Evolutionary conservation across 2,329 filamentous ascomycete genomes (phyloP), one percentile per base, ranked within the genome.

Genomic region (Venturia effusa): DNA sequence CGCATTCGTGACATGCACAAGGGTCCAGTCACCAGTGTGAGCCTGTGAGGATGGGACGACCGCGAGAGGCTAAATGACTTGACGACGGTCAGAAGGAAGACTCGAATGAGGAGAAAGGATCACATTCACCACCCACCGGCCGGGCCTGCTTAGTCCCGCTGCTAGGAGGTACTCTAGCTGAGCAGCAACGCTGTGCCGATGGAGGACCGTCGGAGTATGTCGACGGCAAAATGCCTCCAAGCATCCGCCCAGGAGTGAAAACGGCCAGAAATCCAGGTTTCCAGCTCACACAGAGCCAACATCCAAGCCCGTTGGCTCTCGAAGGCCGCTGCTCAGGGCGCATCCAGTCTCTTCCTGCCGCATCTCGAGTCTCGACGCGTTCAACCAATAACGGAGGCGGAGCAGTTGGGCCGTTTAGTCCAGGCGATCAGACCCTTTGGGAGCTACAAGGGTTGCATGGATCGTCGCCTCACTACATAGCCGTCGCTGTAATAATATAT

Each of bases 31-130:
- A n/a, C n/a, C n/a, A n/a, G n/a, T n/a, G n/a, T n/a, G n/a, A n/a
- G n/a, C n/a, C n/a, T n/a, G n/a, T 34, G 27, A 55, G 51, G 7
- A 55, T 34, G 51, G 34, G 51, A 19, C 27, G 43, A 55, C 15
- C n/a, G 51, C 51, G 27, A 34, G 27, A 55, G 13, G n/a, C n/a
- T n/a, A n/a, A 22, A 22, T 34, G 5, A 19, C 34, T 11, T 19
- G 19, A n/a, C 27, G 27, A 24, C 51, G 51, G 51, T 57, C 51
- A 57, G 51, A 37, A 57, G 51, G 51, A 57, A 57, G n/a, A n/a
- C n/a, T n/a, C 7, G 37, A 8, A 55, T 15, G 48, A 55, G 48
- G 30, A 34, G 30, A 13, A 55, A 6, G n/a, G 6, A 55, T 5
- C 11, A 15, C 24, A 13, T 15, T 8, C 7, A 54, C 6, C 6